phyloP scores from a whole-genome alignment of 2,329 filamentous ascomycete genomes.

The Cladobotryum protrusum region DNA sequence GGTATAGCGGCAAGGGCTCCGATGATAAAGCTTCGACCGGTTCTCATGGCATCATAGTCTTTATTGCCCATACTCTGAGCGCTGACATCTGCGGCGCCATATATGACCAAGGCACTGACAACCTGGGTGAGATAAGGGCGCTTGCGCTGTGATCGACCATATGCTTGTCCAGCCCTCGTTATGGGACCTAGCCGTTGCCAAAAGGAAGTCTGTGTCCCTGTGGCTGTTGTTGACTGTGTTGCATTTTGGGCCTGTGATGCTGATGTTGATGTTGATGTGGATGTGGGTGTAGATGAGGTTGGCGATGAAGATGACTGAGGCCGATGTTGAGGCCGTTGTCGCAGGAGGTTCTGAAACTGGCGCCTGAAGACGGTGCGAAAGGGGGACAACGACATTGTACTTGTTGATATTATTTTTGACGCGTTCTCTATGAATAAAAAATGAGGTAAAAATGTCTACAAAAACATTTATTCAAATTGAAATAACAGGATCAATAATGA shows the following conservation, averaged over 20 bases:
- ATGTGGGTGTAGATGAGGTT: background rate
- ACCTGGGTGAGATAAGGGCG: slow-evolving; percentile 77
- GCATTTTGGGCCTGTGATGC: background rate
- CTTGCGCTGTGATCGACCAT: slow-evolving; percentile 63
- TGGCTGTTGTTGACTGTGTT: background rate
- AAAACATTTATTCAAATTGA: too few relatives aligned
- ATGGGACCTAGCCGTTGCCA: slow-evolving; percentile 55
- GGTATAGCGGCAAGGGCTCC: slow-evolving; percentile 70
- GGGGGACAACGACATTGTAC: slow-evolving; percentile 6
- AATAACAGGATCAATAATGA: too few relatives aligned
- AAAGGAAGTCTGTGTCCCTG: slow-evolving; percentile 20
- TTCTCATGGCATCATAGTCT: slow-evolving; percentile 63
- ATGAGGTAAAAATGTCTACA: too few relatives aligned
- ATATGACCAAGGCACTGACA: slow-evolving; percentile 68
- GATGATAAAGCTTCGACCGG: slow-evolving; percentile 65
- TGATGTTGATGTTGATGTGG: background rate
- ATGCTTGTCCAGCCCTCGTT: slow-evolving; percentile 49
- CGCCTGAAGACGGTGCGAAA: slow-evolving; percentile 6
- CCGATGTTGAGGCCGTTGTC: slow-evolving; percentile 2
- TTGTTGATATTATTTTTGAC: background rate
- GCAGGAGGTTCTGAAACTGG: slow-evolving; percentile 4
- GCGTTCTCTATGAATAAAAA: background rate
- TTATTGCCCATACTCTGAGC: slow-evolving; percentile 63
- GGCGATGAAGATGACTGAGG: slow-evolving; percentile 5
- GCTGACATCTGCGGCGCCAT: slow-evolving; percentile 68